phyloP scores from a whole-genome alignment of 805 yeast genomes.

The Cyberlindnera petersonii region DNA sequence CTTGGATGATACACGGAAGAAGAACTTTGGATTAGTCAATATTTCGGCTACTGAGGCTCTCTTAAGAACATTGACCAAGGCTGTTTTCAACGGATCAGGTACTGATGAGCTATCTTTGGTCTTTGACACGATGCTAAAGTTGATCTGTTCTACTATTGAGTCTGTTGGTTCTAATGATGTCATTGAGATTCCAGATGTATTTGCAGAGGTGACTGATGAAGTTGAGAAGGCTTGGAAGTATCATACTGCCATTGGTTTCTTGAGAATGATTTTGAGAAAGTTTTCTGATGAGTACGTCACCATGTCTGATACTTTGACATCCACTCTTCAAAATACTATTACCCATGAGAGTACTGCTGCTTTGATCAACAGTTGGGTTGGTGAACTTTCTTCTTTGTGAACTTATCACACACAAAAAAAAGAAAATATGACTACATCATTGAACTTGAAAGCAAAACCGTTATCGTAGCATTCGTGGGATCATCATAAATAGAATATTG shows the following conservation, averaged over 20 bases:
- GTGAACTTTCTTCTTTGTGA: slow-evolving; percentile 26
- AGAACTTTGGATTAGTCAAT: slow-evolving; percentile 38
- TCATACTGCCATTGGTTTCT: slow-evolving; percentile 33
- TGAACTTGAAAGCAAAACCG: too few species aligned
- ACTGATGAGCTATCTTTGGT: slow-evolving; percentile 28
- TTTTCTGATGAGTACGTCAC: slow-evolving; percentile 40
- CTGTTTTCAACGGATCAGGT: slow-evolving; percentile 21
- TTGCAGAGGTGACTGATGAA: slow-evolving; percentile 29
- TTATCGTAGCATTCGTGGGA: background rate
- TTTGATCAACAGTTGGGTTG: slow-evolving; percentile 31
- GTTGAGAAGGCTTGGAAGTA: slow-evolving; percentile 42
- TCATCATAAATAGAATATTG: background rate
- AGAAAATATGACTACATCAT: too few species aligned
- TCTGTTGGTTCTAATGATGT: slow-evolving; percentile 23
- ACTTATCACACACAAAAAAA: background rate
- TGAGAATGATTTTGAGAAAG: slow-evolving; percentile 39
- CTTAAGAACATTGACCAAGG: slow-evolving; percentile 33
- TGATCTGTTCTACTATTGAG: slow-evolving; percentile 22
- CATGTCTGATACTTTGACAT: slow-evolving; percentile 31
- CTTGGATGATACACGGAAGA: slow-evolving; percentile 33
- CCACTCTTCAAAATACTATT: slow-evolving; percentile 31
- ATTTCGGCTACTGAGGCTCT: slow-evolving; percentile 43
- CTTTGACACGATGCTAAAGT: slow-evolving; percentile 26
- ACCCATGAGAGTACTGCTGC: slow-evolving; percentile 31
- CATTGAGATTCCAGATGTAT: slow-evolving; percentile 25